Evolutionary conservation across 1,139 yeast species (phyloP), one percentile per base, ranked within the genome.

Genomic region (Candida pseudocylindracea): DNA sequence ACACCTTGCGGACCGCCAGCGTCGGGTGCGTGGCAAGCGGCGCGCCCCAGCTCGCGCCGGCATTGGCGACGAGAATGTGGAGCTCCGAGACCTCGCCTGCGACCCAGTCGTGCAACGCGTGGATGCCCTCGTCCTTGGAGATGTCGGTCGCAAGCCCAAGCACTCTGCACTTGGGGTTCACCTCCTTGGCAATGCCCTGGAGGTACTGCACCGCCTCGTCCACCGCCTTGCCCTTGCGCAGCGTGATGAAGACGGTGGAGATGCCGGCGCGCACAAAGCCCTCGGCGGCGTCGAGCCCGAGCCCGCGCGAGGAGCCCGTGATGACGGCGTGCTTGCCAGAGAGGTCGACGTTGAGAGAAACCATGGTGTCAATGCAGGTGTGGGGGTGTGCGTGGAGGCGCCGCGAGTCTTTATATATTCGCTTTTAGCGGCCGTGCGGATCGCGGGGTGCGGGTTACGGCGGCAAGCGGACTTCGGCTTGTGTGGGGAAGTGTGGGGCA

Each of bases 11-110:
- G 41, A 76, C 53, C 1, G 80, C 83, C 4, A 53, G 38, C 30
- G 69, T 69, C 1, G 80, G 71, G 45, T 75, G 85, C 5, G 54
- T 54, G 31, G 60, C 72, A 36, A 75, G 52, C 26, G 64, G 66
- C 5, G 71, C 75, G 27, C 85, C 88, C 88, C 88, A 76, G 11
- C 75, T 54, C 9, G 85, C 83, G 32, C 91, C 91, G 10, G 88
- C 88, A 43, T 76, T 76, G 37, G 85, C 81, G 42, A 73, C 57
- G 39, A 76, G 56, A 38, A 76, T 72, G 45, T 76, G 71, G 27
- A 73, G 60, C 43, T 60, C 57, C 29, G 53, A 51, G 13, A 60
- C 60, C 30, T 50, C 52, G 36, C 53, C 50, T 29, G 50, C 38
- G 26, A 69, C 65, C 32, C 57, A 61, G 8, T 56, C 50, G 34